Base-by-base conservation (phyloP, 805 yeast species). In the Lipomyces kockii region DNA sequence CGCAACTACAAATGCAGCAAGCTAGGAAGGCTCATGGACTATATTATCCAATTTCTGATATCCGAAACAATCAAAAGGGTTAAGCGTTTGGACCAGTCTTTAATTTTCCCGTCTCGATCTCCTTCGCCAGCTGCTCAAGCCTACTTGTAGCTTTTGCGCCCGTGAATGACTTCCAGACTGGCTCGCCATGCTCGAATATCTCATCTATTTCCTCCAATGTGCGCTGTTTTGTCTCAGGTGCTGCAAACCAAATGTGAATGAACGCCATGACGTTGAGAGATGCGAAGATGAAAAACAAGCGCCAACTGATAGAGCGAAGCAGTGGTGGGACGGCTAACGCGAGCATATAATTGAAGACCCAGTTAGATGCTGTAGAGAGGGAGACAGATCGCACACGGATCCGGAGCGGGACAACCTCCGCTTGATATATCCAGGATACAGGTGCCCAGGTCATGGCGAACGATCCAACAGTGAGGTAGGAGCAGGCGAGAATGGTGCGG, bases 211-310 rank as follows among this genome's bases (percentile, higher is more conserved):
- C 97, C 76, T 93, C 97, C 61, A 92, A 82, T 34, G 88, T 84
- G 60, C 92, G 86, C 14, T 97, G 97, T 73, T 90, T 92, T 1
- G 97, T 92, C 77, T 93, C 97, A 0, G 97, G 97, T 75, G 89
- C 91, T 59, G 86, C 80, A 61, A 83, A 83, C 79, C 83, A 86
- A 27, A 89, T 87, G 3, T 97, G 67, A 8, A 73, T 25, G 61
- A 65, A 63, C 17, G 70, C 74, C 29, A 43, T 34, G 51, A 72
- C 51, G 46, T 73, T 67, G 70, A 89, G 82, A 35, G 80, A 76
- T 8, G 91, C 90, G 77, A 90, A 90, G 79, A 90, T 85, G 61
- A 89, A 77, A 78, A 89, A 90, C 67, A 89, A 84, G 67, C 89
- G 90, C 84, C 89, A 87, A 66, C 83, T 80, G 62, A 77, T 70